A percentile compares a stretch with the other conserved stretches of the same genome.
These are phyloP conservation scores for Cladorrhinum samala DNA, from an alignment of 495 filamentous ascomycete genomes.

Conservation along the genomic window DNA sequence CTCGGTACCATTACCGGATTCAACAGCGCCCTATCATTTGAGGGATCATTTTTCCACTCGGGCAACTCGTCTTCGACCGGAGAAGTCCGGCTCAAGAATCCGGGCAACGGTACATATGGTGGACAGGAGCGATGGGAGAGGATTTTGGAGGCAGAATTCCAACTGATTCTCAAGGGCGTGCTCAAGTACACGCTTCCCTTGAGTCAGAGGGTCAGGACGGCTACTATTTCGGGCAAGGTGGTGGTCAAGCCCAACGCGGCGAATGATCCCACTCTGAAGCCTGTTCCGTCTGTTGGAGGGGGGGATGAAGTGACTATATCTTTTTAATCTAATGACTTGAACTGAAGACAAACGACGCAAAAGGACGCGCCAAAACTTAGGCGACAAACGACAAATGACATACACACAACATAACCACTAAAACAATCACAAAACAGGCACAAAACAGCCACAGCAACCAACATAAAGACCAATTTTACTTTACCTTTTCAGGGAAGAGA, in stretches of 20 bases:
- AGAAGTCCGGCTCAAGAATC: constrained; percentile 70
- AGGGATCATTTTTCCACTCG: constrained; percentile 75
- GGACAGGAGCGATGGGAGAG: constrained; percentile 88
- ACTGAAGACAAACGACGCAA: neutral
- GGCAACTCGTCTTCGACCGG: constrained; percentile 62
- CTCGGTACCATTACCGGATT: constrained; percentile 82
- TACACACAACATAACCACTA: neutral
- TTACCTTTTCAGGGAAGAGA: too few species aligned
- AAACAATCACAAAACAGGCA: neutral
- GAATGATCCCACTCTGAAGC: constrained; percentile 29
- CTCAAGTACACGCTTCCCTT: constrained; percentile 85
- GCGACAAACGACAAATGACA: neutral
- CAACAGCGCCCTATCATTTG: constrained; percentile 80
- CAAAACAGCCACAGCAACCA: too few species aligned
- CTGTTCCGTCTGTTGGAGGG: neutral
- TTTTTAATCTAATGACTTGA: neutral
- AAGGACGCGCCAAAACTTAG: too few species aligned
- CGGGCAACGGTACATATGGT: constrained; percentile 83
- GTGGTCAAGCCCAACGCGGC: constrained; percentile 46
- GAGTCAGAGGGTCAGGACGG: constrained; percentile 56
- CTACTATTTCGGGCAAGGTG: constrained; percentile 44
- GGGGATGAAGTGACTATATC: constrained; percentile 1
- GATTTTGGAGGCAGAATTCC: constrained; percentile 84
- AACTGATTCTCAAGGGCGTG: constrained; percentile 82
- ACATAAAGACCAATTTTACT: too few species aligned